phyloP scores from a whole-genome alignment of 768 basidiomycete genomes.

The Suillus lakei region DNA sequence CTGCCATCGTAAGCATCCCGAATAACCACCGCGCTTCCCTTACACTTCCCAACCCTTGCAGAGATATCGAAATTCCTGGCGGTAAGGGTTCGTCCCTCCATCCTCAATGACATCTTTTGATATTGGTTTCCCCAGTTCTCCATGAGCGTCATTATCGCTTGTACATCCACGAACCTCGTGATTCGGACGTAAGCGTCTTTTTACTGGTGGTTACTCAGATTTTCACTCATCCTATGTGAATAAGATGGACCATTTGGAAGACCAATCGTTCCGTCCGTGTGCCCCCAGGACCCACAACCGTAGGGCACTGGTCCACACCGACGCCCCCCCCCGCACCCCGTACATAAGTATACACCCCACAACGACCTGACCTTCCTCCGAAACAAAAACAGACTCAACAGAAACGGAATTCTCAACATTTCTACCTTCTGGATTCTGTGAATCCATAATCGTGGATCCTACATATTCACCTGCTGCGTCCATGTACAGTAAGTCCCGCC shows the following conservation, averaged over 20 bases:
- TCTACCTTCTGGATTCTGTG: slow-evolving; percentile 10
- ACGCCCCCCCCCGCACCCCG: background rate
- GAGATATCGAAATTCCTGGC: slow-evolving; percentile 11
- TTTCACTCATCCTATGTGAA: background rate
- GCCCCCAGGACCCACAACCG: slow-evolving; percentile 12
- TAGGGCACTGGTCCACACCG: slow-evolving; percentile 30
- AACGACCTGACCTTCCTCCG: background rate
- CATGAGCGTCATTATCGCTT: slow-evolving; percentile 20
- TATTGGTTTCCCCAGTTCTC: slow-evolving; percentile 11
- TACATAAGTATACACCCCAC: background rate
- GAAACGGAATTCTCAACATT: slow-evolving; percentile 6
- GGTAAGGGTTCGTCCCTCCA: slow-evolving; percentile 13
- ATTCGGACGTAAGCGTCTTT: slow-evolving; percentile 29
- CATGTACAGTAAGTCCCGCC: slow-evolving; percentile 21
- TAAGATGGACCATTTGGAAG: too few species aligned
- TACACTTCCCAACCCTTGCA: slow-evolving; percentile 12
- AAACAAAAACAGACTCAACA: slow-evolving; percentile 17
- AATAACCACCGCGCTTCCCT: background rate
- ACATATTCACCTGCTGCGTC: slow-evolving; percentile 8
- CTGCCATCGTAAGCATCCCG: slow-evolving; percentile 24
- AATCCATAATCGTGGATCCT: slow-evolving; percentile 1
- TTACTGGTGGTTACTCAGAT: background rate
- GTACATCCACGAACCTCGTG: slow-evolving; percentile 29
- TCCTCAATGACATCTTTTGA: background rate
- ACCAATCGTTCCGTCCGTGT: slow-evolving; percentile 20